Evolutionary conservation across 2,329 filamentous ascomycete species (phyloP).

Genomic region (Botryotinia narcissicola): DNA sequence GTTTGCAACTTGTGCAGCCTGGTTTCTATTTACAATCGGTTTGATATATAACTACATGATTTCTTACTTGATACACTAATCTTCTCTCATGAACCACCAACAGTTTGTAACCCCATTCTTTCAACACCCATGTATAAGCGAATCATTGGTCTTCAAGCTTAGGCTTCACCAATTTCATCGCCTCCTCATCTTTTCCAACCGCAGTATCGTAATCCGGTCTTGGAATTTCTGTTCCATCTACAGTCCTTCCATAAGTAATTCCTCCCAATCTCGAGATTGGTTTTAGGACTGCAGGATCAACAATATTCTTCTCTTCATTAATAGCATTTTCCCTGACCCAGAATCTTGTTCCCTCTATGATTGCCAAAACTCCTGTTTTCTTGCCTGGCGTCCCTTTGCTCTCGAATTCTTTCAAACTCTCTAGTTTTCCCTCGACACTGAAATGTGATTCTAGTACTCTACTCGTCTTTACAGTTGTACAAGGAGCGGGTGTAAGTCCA

Average conservation of each 20-base stretch:
- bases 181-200: conserved; percentile 51
- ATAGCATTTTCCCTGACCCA: conserved; percentile 89
- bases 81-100: background rate
- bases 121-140: background rate
- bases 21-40: background rate
- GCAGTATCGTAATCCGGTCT: conserved; percentile 51
- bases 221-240: conserved; percentile 69
- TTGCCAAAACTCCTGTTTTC: conserved; percentile 69
- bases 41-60: background rate
- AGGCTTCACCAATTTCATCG: conserved; percentile 54
- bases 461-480: conserved; percentile 65
- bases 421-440: conserved; percentile 74
- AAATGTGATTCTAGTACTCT: conserved; percentile 82
- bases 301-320: conserved; percentile 69
- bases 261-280: conserved; percentile 80
- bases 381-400: conserved; percentile 67
- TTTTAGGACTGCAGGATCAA: conserved; percentile 72
- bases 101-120: background rate
- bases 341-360: conserved; percentile 82
- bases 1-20: background rate
- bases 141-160: conserved; percentile 43
- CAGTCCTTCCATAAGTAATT: conserved; percentile 75
- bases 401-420: conserved; percentile 75
- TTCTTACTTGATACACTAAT: background rate
- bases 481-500: conserved; percentile 68